Evolutionary conservation across 164 flowering plant genomes (phyloP), one percentile per base, ranked within the genome.

Genomic region (Pachysandra terminalis): DNA sequence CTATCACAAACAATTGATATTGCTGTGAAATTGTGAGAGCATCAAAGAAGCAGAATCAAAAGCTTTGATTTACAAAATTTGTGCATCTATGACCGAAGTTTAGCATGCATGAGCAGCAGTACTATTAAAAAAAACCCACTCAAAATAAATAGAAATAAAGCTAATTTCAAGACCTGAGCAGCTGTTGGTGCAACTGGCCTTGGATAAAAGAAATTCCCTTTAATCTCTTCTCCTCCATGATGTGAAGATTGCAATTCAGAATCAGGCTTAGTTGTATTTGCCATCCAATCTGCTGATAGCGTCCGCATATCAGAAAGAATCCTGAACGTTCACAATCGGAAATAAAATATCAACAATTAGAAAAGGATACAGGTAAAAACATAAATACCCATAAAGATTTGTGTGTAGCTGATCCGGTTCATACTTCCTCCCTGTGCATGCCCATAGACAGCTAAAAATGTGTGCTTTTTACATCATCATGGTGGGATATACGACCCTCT

Each of bases 211-310:
- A 81, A 71, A 76, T 70, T 87, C 40, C 75, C 90, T 75, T 77
- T 83, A 81, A 82, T 83, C 75, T 88, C 96, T 79, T 92, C 97
- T 73, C 90, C 89, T 52, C 90, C 88, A 78, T 87, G 96, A 40
- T 84, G 88, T 63, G 72, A 71, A 59, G 91, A 73, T 59, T 82
- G 96, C 53, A 82, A 67, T 51, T 89, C 96, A 56, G 81, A 59
- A 59, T 88, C 99, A 69, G 95, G 82, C 77, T 82, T 87, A 89
- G 81, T 89, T 53, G 94, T 84, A 72, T 93, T 96, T 65, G 97
- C 97, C 99, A 96, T 96, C 99, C 99, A 96, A 76, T 96, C 99
- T 35, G 99, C 98, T 75, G 99, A 89, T 77, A 96, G 93, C 56
- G 99, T 96, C 64, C 98, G 83, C 99, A 96, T 96, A 78, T 96